Conservation (phyloP, 2,329 filamentous ascomycete species). For the Phyllosticta citriasiana region DNA sequence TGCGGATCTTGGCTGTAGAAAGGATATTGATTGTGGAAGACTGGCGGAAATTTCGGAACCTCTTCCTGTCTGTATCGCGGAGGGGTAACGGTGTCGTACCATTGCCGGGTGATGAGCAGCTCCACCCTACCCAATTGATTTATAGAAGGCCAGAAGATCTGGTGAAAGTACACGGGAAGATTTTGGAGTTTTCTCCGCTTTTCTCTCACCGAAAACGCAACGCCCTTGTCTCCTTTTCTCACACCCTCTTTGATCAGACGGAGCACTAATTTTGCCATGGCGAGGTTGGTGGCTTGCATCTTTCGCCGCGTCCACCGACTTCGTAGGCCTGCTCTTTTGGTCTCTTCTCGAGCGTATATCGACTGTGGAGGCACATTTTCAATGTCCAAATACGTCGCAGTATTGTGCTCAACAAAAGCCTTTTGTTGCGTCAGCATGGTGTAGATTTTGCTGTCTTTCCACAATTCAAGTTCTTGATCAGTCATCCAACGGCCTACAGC, state of each 20-base stretch:
- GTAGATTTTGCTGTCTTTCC: slow-evolving; percentile 26
- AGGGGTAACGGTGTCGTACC: background rate
- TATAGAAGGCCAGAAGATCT: background rate
- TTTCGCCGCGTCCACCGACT: slow-evolving; percentile 33
- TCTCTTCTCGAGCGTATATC: slow-evolving; percentile 29
- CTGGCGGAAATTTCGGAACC: background rate
- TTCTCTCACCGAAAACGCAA: background rate
- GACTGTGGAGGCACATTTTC: slow-evolving; percentile 35
- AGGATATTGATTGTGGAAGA: slow-evolving; percentile 12
- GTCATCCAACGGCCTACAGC: background rate
- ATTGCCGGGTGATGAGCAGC: background rate
- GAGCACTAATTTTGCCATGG: slow-evolving; percentile 31
- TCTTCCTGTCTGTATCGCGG: background rate
- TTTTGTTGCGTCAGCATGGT: background rate
- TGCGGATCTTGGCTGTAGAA: slow-evolving; percentile 29
- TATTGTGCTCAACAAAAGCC: slow-evolving; percentile 20
- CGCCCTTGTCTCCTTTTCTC: background rate
- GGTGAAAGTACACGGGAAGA: background rate
- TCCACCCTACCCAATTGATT: background rate
- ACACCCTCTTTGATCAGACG: slow-evolving; percentile 19
- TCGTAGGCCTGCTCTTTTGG: slow-evolving; percentile 21
- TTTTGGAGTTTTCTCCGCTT: background rate
- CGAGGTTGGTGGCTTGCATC: slow-evolving; percentile 30
- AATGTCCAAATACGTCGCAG: slow-evolving; percentile 22
- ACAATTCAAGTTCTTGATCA: slow-evolving; percentile 8